Percentiles rank a stretch among this genome's conserved stretches.
phyloP scores from a whole-genome alignment of 2,329 filamentous ascomycete genomes.

The Pseudogymnoascus sp. region DNA sequence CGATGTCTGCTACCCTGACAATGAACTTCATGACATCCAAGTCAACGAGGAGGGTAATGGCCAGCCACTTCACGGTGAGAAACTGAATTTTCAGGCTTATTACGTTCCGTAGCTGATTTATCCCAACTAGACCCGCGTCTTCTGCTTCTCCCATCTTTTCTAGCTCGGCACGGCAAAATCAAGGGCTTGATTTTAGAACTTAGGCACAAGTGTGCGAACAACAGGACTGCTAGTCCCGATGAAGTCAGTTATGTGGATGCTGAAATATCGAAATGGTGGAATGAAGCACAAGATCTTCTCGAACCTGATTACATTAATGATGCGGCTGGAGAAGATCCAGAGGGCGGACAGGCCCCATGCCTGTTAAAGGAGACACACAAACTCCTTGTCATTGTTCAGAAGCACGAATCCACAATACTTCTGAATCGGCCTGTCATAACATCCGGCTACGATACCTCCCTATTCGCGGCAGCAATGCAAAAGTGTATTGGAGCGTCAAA shows the following conservation, averaged over 20 bases:
- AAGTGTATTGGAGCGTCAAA: constrained; percentile 44
- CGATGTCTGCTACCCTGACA: constrained; percentile 49
- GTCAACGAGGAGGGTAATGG: constrained; percentile 14
- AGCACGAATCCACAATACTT: constrained; percentile 45
- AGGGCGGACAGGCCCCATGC: constrained; percentile 18
- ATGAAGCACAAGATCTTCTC: constrained; percentile 44
- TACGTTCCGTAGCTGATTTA: constrained; percentile 15
- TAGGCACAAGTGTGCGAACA: constrained; percentile 44
- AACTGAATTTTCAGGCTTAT: constrained; percentile 1
- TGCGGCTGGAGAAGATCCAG: neutral
- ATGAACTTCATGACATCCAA: constrained; percentile 37
- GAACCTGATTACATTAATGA: constrained; percentile 31
- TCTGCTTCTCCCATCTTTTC: constrained; percentile 27
- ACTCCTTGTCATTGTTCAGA: constrained; percentile 37
- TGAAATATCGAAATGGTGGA: constrained; percentile 45
- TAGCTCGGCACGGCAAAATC: constrained; percentile 43
- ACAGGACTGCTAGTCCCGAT: constrained; percentile 37
- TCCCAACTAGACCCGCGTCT: constrained; percentile 26
- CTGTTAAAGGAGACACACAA: constrained; percentile 31
- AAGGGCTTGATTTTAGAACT: constrained; percentile 46
- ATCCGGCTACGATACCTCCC: constrained; percentile 35
- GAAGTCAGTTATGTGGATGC: constrained; percentile 41
- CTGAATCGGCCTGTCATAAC: constrained; percentile 46
- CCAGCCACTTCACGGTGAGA: constrained; percentile 16
- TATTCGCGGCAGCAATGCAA: constrained; percentile 43